Percentiles rank a stretch among this genome's conserved stretches.
phyloP scores from a whole-genome alignment of 2,329 filamentous ascomycete species.

The Didymella keratinophila region DNA sequence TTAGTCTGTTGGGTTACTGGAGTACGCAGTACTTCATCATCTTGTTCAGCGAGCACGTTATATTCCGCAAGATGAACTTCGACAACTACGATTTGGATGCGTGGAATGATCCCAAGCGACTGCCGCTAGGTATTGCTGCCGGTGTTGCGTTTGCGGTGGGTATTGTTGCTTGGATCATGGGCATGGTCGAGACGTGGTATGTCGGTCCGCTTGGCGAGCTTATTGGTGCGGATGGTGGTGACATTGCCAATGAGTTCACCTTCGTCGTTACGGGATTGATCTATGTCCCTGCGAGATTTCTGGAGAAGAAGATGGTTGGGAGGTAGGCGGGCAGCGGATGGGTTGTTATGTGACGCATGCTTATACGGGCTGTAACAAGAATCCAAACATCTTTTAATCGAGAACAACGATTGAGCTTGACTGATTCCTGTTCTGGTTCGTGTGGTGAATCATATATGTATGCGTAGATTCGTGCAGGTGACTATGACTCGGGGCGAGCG shows the following conservation, averaged over 20 bases:
- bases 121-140: conserved; percentile 55
- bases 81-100: conserved; percentile 56
- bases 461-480: background rate
- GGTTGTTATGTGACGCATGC: no score
- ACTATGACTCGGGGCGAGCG: background rate
- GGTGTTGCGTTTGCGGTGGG: conserved; percentile 51
- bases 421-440: no score
- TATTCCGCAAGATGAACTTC: conserved; percentile 60
- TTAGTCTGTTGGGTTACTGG: conserved; percentile 58
- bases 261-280: conserved; percentile 37
- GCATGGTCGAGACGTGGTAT: conserved; percentile 67
- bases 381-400: no score
- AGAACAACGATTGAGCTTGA: no score
- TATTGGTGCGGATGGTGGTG: conserved; percentile 39
- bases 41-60: conserved; percentile 55
- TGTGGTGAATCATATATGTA: background rate
- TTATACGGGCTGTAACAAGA: no score
- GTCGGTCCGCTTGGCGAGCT: conserved; percentile 51
- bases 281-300: conserved; percentile 38
- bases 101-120: conserved; percentile 55
- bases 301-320: conserved; percentile 39
- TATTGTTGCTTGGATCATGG: conserved; percentile 59
- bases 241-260: conserved; percentile 41
- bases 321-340: conserved; percentile 16
- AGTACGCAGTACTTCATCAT: conserved; percentile 57